Base-by-base conservation (phyloP, 495 filamentous ascomycete species). In the Lasiosphaeriaceae sp. region DNA sequence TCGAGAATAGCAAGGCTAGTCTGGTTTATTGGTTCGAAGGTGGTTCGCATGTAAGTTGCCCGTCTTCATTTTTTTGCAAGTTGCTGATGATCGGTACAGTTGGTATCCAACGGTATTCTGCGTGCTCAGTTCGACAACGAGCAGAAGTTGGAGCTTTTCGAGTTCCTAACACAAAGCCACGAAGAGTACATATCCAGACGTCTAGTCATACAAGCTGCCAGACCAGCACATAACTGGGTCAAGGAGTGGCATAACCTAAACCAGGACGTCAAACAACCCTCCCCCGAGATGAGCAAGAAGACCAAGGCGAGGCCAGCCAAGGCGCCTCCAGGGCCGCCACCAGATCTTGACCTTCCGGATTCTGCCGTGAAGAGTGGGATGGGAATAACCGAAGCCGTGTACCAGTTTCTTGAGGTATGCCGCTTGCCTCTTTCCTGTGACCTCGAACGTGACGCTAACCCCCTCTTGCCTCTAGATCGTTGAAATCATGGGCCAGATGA, bases 401-500 rank as follows among this genome's bases (percentile, higher is more conserved):
- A 84, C 68, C 78, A 81, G 57, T 90, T 89, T 57, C 74, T 90
- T 50, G 88, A 90, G 78, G 86, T 87, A 76, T 51, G 69, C 31
- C 17, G 41, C 11, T 50, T 24, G 34, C 23, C 31, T 54, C 17
- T 52, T 8, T 52, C 41, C 45, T 35, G 54, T 31, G 17, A 16
- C 16, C n/a, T n/a, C n/a, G n/a, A 12, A 31, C 37, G 37, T 31
- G n/a, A 14, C 23, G 45, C 48, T 57, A 54, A 48, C 39, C n/a
- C n/a, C n/a, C n/a, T n/a, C n/a, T 26, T 39, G 37, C 21, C 24
- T 41, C 1, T 12, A 89, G 86, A 80, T 89, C 49, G 84, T 86
- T 21, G 88, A 92, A 67, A 86, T 88, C 16, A 83, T 90, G 55
- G 86, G 86, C 8, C 81, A 85, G 54, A 90, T 92, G 87, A 84